Evolutionary conservation across 108 stramenopile genomes (phyloP), one percentile per base, ranked within the genome.

Genomic region (Cylindrotheca fusiformis): DNA sequence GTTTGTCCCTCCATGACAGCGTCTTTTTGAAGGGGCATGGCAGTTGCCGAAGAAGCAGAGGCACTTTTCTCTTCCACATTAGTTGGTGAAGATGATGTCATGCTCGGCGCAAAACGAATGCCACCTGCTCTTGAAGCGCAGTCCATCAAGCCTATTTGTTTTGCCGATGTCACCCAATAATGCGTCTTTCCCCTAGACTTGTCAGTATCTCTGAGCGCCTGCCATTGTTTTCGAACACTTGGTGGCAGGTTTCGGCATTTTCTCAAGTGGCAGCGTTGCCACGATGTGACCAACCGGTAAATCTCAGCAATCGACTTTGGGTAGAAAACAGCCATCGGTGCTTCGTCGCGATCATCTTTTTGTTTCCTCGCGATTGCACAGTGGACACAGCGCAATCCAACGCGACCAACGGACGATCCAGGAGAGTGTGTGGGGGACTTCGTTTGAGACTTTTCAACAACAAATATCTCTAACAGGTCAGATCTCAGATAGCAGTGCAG

Each of bases 321-420:
- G 50, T 85, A 92, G 71, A 88, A 92, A 24, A 85, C 83, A 8
- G 81, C 71, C 81, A 82, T 82, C 8, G 81, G 71, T 0, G 81
- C 75, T 68, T 80, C 79, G 33, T 65, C 72, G 4, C 83, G 60
- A 53, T 83, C 75, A 10, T 75, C 62, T 59, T 68, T 56, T 4
- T 55, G 52, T 36, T 26, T 65, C 28, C 67, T 65, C 57, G 52
- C 60, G 49, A 68, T 60, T 26, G 87, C 79, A 52, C 91, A 92
- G 56, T 85, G 83, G 18, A 92, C 87, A 59, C 91, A 92, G 12
- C 87, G 86, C 44, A 92, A 60, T 21, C 91, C 91, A 20, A 92
- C 83, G 30, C 84, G 87, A 22, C 91, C 91, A 61, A 67, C 57
- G 45, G 77, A 67, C 32, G 69, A 67, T 23, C 63, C 58, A 10